A percentile compares a stretch with the other conserved stretches of the same genome.
Evolutionary conservation across 2,329 filamentous ascomycete genomes (phyloP).

Genomic region (Monosporascus ibericus): DNA sequence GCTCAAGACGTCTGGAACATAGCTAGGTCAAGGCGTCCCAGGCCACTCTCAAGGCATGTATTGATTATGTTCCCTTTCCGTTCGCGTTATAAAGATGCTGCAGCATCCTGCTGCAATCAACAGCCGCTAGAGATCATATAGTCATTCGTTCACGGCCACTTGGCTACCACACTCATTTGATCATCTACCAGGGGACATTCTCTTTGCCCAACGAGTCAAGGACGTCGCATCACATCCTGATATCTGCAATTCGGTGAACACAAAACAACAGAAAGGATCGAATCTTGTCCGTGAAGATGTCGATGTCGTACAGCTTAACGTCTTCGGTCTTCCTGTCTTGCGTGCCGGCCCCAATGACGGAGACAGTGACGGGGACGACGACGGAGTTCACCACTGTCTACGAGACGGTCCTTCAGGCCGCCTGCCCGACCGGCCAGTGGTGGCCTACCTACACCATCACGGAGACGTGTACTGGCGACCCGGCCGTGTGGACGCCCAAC

Average conservation of each 20-base stretch:
- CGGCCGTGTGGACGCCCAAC: slow-evolving; percentile 21
- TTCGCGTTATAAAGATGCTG: slow-evolving; percentile 23
- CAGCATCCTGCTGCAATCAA: slow-evolving; percentile 3
- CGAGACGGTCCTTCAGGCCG: slow-evolving; percentile 29
- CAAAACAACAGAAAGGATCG: neutral
- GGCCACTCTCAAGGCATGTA: slow-evolving; percentile 15
- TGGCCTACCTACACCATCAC: slow-evolving; percentile 34
- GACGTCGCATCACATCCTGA: slow-evolving; percentile 1
- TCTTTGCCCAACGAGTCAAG: slow-evolving; percentile 1
- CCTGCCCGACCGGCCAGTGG: slow-evolving; percentile 32
- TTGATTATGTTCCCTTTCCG: slow-evolving; percentile 16
- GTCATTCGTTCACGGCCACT: slow-evolving; percentile 21
- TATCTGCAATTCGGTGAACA: neutral
- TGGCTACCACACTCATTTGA: slow-evolving; percentile 21
- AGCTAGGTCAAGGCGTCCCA: slow-evolving; percentile 5
- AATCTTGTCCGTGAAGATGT: slow-evolving; percentile 12
- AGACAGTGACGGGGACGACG: slow-evolving; percentile 15
- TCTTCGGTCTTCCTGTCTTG: slow-evolving; percentile 26
- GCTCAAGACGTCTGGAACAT: neutral
- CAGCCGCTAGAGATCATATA: slow-evolving; percentile 11
- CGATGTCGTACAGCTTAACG: slow-evolving; percentile 21
- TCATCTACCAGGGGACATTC: slow-evolving; percentile 3
- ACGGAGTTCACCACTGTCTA: slow-evolving; percentile 32
- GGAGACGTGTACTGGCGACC: slow-evolving; percentile 28
- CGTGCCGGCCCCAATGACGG: slow-evolving; percentile 18